Percentiles rank a stretch among this genome's conserved stretches.
phyloP scores from a whole-genome alignment of 306 rosid genomes.

The Pachyrhizus erosus region DNA sequence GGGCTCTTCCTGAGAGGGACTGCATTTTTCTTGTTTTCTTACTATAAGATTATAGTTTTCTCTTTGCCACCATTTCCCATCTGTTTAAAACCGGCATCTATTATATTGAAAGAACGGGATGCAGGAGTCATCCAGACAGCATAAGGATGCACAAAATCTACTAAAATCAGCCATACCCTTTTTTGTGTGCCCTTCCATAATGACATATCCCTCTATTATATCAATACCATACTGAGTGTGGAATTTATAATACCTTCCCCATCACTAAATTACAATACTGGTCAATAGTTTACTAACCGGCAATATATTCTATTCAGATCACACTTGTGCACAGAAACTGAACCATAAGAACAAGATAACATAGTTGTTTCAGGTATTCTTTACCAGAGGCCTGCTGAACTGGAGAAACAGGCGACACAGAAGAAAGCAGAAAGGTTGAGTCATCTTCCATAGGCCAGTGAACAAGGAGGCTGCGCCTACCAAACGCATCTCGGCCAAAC shows the following conservation, averaged over 20 bases:
- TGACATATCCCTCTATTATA: background rate
- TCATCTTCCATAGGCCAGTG: constrained; percentile 94
- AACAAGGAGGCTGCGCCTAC: constrained; percentile 93
- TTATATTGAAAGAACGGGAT: constrained; percentile 4
- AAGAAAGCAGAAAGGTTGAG: constrained; percentile 72
- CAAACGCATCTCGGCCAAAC: constrained; percentile 98
- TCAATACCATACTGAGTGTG: background rate
- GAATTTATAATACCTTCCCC: background rate
- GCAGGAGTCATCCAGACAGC: background rate
- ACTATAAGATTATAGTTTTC: background rate
- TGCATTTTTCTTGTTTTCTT: background rate
- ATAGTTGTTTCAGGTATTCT: constrained; percentile 19
- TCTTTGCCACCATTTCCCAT: background rate
- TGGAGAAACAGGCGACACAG: constrained; percentile 78
- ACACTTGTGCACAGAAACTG: constrained; percentile 11
- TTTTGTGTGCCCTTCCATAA: background rate
- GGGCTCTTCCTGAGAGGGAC: background rate
- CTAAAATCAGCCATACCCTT: constrained; percentile 11
- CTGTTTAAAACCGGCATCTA: background rate
- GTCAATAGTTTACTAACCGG: background rate
- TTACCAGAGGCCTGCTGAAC: constrained; percentile 64
- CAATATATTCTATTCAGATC: constrained; percentile 18
- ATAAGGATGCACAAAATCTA: background rate
- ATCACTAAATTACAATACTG: background rate
- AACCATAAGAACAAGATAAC: constrained; percentile 19